Percentiles rank a stretch among this genome's conserved stretches.
phyloP scores from a whole-genome alignment of 1,284 basidiomycete genomes.

The Fomes fomentarius region DNA sequence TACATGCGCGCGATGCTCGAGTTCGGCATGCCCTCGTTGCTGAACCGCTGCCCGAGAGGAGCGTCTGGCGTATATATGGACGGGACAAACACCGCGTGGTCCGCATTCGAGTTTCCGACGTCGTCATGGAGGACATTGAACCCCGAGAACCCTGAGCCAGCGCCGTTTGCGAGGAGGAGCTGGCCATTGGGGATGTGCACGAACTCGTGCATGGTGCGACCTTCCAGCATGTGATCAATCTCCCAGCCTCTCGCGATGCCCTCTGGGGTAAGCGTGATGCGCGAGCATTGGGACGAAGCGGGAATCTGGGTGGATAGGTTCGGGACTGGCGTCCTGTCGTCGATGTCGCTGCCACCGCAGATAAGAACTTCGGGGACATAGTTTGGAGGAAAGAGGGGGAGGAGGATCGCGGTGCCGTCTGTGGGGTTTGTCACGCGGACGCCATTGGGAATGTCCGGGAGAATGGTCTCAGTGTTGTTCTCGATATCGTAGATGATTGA shows the following conservation, averaged over 20 bases:
- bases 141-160: conserved; percentile 46
- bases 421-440: conserved; percentile 45
- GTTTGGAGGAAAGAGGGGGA: conserved; percentile 47
- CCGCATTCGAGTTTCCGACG: conserved; percentile 46
- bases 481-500: conserved; percentile 29
- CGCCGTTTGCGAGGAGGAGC: conserved; percentile 52
- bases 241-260: conserved; percentile 26
- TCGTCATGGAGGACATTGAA: conserved; percentile 29
- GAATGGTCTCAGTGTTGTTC: conserved; percentile 38
- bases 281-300: conserved; percentile 44
- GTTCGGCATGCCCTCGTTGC: conserved; percentile 45
- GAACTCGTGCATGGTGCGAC: conserved; percentile 48
- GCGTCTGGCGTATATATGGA: conserved; percentile 51
- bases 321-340: conserved; percentile 29
- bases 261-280: conserved; percentile 23
- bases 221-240: conserved; percentile 27
- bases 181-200: conserved; percentile 56
- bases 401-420: conserved; percentile 46
- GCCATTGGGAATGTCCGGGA: conserved; percentile 50
- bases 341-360: conserved; percentile 45
- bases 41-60: conserved; percentile 48
- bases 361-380: conserved; percentile 51
- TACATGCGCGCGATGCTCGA: conserved; percentile 47
- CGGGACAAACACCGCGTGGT: conserved; percentile 46
- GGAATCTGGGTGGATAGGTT: conserved; percentile 41